These are phyloP conservation scores for Iris macrosiphon DNA, from an alignment of 106 monocot genomes.

Conservation along the genomic window DNA sequence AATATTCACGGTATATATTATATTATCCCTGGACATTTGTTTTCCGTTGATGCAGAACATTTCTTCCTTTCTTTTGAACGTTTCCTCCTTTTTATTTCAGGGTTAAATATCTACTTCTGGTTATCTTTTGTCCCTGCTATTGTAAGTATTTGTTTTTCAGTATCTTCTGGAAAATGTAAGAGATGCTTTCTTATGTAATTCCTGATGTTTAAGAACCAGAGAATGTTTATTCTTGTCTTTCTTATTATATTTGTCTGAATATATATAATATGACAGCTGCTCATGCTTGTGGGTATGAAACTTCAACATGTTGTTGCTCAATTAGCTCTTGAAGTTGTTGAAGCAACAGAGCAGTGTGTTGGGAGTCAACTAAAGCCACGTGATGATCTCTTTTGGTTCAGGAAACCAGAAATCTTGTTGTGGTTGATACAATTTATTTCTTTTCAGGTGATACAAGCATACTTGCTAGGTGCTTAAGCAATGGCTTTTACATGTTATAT, in stretches of 20 bases:
- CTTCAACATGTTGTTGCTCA: conserved; percentile 76
- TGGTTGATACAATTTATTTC: conserved; percentile 91
- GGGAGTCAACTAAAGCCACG: conserved; percentile 75
- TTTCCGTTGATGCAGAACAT: neutral
- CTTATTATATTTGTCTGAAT: neutral
- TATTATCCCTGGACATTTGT: neutral
- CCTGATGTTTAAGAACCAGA: no score
- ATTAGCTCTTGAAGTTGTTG: conserved; percentile 72
- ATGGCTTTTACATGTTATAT: neutral
- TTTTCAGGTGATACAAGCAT: conserved; percentile 50
- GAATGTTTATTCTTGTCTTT: no score
- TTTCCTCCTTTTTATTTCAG: conserved; percentile 28
- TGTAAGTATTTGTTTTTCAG: conserved; percentile 36
- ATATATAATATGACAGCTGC: conserved; percentile 39
- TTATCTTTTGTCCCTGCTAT: conserved; percentile 76
- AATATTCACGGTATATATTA: conserved; percentile 67
- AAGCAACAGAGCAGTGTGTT: conserved; percentile 47
- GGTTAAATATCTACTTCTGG: conserved; percentile 87
- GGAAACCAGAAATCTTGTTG: conserved; percentile 60
- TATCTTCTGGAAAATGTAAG: neutral
- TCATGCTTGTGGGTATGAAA: conserved; percentile 72
- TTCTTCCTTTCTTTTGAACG: neutral
- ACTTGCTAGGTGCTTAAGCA: neutral
- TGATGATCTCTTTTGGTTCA: conserved; percentile 88
- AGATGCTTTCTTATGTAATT: conserved; percentile 1